A percentile compares a stretch with the other conserved stretches of the same genome.
These are phyloP conservation scores for Pseudozyma tsukubaensis DNA, from an alignment of 1,284 basidiomycete genomes.

Conservation along the genomic window DNA sequence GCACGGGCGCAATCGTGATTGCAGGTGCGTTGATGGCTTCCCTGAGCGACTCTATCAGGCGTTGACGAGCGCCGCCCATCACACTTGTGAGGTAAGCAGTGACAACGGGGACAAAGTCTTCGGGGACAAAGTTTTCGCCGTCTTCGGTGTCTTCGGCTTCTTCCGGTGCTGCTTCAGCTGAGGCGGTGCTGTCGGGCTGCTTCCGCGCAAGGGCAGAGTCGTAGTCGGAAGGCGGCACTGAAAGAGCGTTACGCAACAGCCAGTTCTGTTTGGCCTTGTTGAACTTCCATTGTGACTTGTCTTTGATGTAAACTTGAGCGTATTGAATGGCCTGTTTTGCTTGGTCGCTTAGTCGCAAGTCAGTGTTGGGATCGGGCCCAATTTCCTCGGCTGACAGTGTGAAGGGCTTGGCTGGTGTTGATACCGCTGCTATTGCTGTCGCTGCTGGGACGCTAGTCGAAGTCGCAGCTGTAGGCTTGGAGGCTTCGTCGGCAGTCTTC, in stretches of 20 bases:
- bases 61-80: constrained; percentile 41
- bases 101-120: constrained; percentile 41
- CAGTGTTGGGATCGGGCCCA: constrained; percentile 40
- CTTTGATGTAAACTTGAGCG: constrained; percentile 38
- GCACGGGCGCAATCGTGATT: constrained; percentile 6
- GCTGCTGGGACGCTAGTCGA: background rate
- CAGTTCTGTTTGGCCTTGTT: constrained; percentile 56
- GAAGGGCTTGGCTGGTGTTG: constrained; percentile 9
- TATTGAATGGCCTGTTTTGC: constrained; percentile 51
- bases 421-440: background rate
- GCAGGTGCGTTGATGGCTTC: constrained; percentile 41
- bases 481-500: constrained; percentile 4
- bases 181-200: constrained; percentile 10
- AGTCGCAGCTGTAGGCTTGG: background rate
- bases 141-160: constrained; percentile 31
- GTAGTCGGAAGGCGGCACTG: constrained; percentile 43
- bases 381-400: constrained; percentile 14
- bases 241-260: constrained; percentile 48
- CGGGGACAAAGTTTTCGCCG: constrained; percentile 48
- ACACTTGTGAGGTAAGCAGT: constrained; percentile 48
- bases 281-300: constrained; percentile 52
- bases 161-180: constrained; percentile 12
- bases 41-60: constrained; percentile 40
- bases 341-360: constrained; percentile 43
- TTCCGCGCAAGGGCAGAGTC: constrained; percentile 31